Base-by-base conservation (phyloP, 257 asterid genomes). In the Solanum clarkiae region DNA sequence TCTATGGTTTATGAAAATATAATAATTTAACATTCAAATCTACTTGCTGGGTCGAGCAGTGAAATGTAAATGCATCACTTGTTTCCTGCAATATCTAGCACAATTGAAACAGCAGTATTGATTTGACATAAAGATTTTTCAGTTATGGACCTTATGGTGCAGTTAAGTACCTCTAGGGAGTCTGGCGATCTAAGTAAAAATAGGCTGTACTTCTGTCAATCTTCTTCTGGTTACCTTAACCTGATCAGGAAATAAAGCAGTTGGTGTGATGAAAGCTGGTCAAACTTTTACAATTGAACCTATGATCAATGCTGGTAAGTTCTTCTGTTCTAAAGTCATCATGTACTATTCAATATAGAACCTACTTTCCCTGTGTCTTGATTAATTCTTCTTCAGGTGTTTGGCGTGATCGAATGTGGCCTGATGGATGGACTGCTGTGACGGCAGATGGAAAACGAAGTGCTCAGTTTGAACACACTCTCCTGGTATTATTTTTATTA, bases 371-470 rank as follows among this genome's bases (percentile, higher is more conserved):
- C 44, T 62, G 32, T 85, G 47, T 85, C 15, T 81, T 66, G 87
- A 69, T 62, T 47, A 55, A 75, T 63, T 86, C 47, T 24, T 32
- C 82, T 80, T 55, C 88, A 96, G 99, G 98, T 56, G 92, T 91
- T 72, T 95, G 99, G 98, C 97, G 96, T 56, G 99, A 96, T 84
- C 94, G 95, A 55, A 93, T 92, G 95, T 96, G 99, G 99, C 97
- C 99, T 53, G 98, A 96, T 92, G 99, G 99, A 85, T 96, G 99
- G 99, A 95, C 99, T 74, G 90, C 86, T 81, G 99, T 94, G 77
- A 96, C 99, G 79, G 95, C 96, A 3, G 99, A 96, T 87, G 99
- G 99, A 54, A 95, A 92, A 90, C 91, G 98, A 88, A 96, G 98
- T 87, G 98, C 98, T 62, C 99, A 96, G 86, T 96, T 96, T 88